Conservation (phyloP, 108 stramenopile species). For the Schizochytrium sp. region DNA sequence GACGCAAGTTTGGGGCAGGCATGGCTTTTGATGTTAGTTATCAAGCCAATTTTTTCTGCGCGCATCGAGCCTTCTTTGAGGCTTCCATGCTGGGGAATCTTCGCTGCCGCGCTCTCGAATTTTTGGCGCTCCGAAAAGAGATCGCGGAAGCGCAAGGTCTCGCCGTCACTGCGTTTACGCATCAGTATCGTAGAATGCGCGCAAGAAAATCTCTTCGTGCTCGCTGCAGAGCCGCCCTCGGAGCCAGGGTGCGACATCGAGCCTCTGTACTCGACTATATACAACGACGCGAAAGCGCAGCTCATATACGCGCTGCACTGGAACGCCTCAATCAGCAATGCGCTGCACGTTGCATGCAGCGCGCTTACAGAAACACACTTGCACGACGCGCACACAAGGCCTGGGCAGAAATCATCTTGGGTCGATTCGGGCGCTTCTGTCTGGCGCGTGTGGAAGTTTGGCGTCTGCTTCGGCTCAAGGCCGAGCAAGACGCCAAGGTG, state of each 20-base stretch:
- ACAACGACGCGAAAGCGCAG: neutral
- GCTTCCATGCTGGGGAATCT: neutral
- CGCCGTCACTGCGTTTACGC: neutral
- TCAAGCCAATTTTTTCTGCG: neutral
- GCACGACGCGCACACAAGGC: neutral
- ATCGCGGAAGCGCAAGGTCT: neutral
- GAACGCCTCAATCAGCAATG: neutral
- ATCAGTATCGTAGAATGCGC: neutral
- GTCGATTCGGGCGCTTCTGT: neutral
- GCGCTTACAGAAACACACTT: neutral
- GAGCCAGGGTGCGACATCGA: neutral
- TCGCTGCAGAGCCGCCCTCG: neutral
- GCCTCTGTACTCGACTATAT: neutral
- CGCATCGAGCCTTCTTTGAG: neutral
- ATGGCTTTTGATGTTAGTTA: neutral
- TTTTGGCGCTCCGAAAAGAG: neutral
- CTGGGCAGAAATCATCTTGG: neutral
- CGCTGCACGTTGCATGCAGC: neutral
- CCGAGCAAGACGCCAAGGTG: neutral
- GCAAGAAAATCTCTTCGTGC: neutral
- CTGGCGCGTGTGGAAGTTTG: neutral
- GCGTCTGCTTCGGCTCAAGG: neutral
- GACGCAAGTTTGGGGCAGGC: neutral
- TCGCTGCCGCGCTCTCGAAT: neutral
- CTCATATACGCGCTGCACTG: neutral